Percentiles rank a stretch among this genome's conserved stretches.
phyloP scores from a whole-genome alignment of 345 rosid genomes.

The Rhodamnia argentea region DNA sequence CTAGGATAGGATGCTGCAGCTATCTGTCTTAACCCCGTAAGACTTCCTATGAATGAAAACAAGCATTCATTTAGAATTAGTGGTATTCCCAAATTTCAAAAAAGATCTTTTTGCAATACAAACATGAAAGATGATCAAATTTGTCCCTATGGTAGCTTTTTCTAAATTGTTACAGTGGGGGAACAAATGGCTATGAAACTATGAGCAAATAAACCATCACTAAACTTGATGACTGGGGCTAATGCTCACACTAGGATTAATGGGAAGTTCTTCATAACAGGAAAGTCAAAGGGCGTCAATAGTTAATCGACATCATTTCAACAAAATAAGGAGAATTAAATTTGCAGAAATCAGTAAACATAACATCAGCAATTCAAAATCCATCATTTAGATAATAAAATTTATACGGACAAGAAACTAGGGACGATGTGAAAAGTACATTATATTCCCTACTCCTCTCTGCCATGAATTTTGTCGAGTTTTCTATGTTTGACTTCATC shows the following conservation, averaged over 20 bases:
- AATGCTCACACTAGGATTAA: no score
- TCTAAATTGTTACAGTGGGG: not conserved
- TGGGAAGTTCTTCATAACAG: not conserved
- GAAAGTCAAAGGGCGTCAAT: not conserved
- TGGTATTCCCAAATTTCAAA: no score
- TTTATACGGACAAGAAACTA: not conserved
- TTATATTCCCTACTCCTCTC: rapidly evolving
- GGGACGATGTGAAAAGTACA: not conserved
- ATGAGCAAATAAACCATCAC: no score
- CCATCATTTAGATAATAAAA: not conserved
- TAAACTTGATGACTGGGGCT: no score
- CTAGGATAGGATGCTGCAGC: slow-evolving; percentile 82
- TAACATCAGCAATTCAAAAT: not conserved
- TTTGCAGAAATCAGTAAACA: not conserved
- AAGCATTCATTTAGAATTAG: not conserved
- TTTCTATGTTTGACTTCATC: no score
- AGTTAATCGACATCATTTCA: not conserved
- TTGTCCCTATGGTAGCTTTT: not conserved
- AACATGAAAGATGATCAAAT: no score
- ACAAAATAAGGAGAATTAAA: not conserved
- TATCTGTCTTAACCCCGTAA: slow-evolving; percentile 60
- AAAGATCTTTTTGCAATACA: not conserved
- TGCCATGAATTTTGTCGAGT: no score
- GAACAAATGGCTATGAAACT: no score
- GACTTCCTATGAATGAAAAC: slow-evolving; percentile 19